Evolutionary conservation across 2,329 filamentous ascomycete genomes (phyloP), one percentile per base, ranked within the genome.

Genomic region (Exserohilum rostratum): DNA sequence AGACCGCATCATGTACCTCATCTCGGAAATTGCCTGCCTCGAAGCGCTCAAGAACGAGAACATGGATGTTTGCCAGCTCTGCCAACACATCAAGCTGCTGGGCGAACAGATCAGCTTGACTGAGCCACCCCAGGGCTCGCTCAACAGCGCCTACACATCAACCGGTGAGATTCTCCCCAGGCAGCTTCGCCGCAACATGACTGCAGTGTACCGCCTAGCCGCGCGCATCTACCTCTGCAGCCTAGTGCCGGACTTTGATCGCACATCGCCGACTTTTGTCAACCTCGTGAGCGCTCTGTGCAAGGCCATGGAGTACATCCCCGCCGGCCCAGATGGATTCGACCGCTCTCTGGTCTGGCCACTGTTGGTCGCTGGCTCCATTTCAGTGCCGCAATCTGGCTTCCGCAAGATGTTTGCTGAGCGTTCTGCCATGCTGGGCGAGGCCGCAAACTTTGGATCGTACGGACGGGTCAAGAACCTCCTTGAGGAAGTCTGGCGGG

Each of bases 181-280:
- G 70, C 89, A 96, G 76, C 84, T 98, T 61, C 89, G 88, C 72
- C 87, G 85, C 76, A 96, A 96, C 80, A 91, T 98, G 77, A 96
- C 92, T 0, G 85, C 88, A 35, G 87, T 96, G 38, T 99, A 96
- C 85, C 90, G 93, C 67, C 81, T 96, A 49, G 93, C 93, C 2
- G 93, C 93, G 3, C 89, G 93, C 70, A 92, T 99, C 78, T 97
- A 97, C 78, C 87, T 98, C n/a, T 96, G 92, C 86, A 93, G 90
- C 71, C 83, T 99, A 31, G 90, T 98, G 0, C 93, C 93, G 0
- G 92, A 92, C 52, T 95, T 93, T 78, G 87, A 88, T 66, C 89
- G 90, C 43, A 83, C 82, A 53, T 88, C 95, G 67, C 80, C 82
- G 7, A 91, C 88, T 72, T 93, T 88, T 69, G 81, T 89, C 67